Conservation (phyloP, 345 rosid species). For the Lepidium aucheri region DNA sequence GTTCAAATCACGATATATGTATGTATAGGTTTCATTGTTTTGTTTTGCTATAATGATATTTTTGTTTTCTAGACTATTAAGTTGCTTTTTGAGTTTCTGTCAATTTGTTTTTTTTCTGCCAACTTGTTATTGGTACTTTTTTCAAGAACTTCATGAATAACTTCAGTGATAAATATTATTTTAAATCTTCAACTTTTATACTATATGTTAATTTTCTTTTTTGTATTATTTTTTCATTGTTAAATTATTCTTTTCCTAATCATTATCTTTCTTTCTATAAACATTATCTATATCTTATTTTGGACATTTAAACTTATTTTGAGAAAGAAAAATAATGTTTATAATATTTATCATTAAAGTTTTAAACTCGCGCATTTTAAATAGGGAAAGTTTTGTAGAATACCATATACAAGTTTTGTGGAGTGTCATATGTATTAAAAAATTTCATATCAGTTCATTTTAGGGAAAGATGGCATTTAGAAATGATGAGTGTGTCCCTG, state of each 20-base stretch:
- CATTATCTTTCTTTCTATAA: no score
- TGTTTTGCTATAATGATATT: neutral
- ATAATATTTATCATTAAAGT: no score
- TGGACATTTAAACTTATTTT: neutral
- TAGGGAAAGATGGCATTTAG: no score
- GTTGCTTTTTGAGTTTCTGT: constrained; percentile 18
- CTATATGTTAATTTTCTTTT: neutral
- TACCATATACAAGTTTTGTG: no score
- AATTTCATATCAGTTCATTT: no score
- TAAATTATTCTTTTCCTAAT: no score
- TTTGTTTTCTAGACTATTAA: constrained; percentile 1
- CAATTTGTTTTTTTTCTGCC: constrained; percentile 17
- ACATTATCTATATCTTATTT: neutral
- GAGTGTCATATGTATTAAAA: no score
- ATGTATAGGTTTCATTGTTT: neutral
- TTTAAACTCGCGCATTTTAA: neutral
- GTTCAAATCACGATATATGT: neutral
- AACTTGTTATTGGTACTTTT: constrained; percentile 9
- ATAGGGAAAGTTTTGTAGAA: no score
- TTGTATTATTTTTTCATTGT: constrained; percentile 4
- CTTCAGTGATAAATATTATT: neutral
- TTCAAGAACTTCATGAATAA: neutral
- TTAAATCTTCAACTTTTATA: no score
- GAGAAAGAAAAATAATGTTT: no score
- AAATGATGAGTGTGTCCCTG: no score